A percentile compares a stretch with the other conserved stretches of the same genome.
Evolutionary conservation across 2,329 filamentous ascomycete species (phyloP).

Genomic region (Teratosphaeria pseudoeucalypti): DNA sequence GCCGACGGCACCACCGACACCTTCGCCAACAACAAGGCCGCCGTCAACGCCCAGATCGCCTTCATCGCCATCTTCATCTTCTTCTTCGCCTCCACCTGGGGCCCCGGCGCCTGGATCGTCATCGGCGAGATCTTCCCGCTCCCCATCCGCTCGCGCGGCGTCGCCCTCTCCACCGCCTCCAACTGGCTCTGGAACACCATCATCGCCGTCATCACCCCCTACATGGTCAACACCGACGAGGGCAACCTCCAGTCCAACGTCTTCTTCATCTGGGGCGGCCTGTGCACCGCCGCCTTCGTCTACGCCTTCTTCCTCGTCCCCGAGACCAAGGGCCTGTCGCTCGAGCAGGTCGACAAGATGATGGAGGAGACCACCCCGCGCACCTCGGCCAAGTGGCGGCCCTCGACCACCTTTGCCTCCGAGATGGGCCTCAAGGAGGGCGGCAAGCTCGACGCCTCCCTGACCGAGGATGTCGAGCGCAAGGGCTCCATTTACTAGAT

Average conservation of each 20-base stretch:
- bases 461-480: conserved; percentile 25
- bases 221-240: conserved; percentile 50
- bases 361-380: conserved; percentile 75
- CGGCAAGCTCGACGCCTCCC: conserved; percentile 19
- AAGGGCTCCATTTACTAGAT: conserved; percentile 25
- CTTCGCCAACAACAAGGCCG: conserved; percentile 34
- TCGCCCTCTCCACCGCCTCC: conserved; percentile 74
- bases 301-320: conserved; percentile 65
- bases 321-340: conserved; percentile 50
- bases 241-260: conserved; percentile 40
- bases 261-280: conserved; percentile 34
- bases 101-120: conserved; percentile 59
- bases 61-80: conserved; percentile 91
- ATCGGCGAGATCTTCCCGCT: conserved; percentile 88
- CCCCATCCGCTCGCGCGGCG: conserved; percentile 77
- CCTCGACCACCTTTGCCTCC: conserved; percentile 25
- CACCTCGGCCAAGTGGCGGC: conserved; percentile 57
- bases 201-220: conserved; percentile 42
- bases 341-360: conserved; percentile 78
- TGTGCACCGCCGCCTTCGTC: conserved; percentile 38
- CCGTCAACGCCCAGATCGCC: conserved; percentile 59
- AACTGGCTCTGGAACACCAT: conserved; percentile 68
- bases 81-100: conserved; percentile 86
- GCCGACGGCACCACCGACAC: conserved; percentile 24
- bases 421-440: conserved; percentile 24